Percentiles rank a stretch among this genome's conserved stretches.
Conservation (phyloP, 441 rosid genomes). For the Brassica hybrid region DNA sequence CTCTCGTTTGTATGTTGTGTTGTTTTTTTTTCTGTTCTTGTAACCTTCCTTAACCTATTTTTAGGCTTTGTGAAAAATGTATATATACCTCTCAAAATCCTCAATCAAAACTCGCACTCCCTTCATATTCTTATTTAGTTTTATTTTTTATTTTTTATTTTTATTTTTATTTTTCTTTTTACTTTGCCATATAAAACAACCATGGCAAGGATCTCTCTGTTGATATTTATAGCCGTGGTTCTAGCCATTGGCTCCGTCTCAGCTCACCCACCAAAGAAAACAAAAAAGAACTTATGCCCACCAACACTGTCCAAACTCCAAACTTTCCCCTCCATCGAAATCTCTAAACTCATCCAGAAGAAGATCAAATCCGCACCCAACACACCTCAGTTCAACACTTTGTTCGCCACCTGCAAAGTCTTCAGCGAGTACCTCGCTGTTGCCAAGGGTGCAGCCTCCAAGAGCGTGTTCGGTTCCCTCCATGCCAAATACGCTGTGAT, state of each 20-base stretch:
- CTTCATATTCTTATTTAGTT: slow-evolving; percentile 24
- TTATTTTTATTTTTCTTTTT: background rate
- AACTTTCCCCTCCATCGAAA: slow-evolving; percentile 14
- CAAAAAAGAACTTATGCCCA: slow-evolving; percentile 13
- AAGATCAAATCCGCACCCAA: background rate
- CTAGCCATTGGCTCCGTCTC: slow-evolving; percentile 29
- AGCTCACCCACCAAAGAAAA: slow-evolving; percentile 32
- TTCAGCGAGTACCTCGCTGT: slow-evolving; percentile 6
- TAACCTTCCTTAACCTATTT: slow-evolving; percentile 27
- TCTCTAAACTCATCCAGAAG: slow-evolving; percentile 18
- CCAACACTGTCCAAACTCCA: slow-evolving; percentile 24
- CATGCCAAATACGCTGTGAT: background rate
- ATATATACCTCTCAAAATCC: slow-evolving; percentile 20
- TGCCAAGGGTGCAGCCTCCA: background rate
- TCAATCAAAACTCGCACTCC: slow-evolving; percentile 27
- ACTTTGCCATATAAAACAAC: slow-evolving; percentile 22
- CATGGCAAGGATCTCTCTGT: slow-evolving; percentile 44
- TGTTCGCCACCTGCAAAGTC: slow-evolving; percentile 22
- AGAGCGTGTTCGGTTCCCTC: background rate
- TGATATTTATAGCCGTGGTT: slow-evolving; percentile 34
- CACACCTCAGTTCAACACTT: background rate
- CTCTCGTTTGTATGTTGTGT: slow-evolving; percentile 11
- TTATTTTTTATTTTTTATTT: background rate
- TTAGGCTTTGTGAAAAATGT: slow-evolving; percentile 15
- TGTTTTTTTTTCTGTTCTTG: slow-evolving; percentile 5